Evolutionary conservation across 1,284 basidiomycete species (phyloP).

Genomic region (Malassezia vespertilionis): DNA sequence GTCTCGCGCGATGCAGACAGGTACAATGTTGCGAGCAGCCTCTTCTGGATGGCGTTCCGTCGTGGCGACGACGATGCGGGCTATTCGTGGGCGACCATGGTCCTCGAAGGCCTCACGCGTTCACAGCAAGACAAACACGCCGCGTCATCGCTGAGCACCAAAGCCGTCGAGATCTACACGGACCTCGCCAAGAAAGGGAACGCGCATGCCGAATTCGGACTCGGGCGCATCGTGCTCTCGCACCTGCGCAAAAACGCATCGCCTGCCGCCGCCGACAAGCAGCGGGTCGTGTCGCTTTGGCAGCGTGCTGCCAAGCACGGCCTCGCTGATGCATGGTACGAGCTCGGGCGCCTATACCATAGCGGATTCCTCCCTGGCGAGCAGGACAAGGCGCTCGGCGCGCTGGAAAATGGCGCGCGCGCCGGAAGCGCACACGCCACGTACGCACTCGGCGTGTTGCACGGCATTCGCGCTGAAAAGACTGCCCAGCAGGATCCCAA

Average conservation of each 20-base stretch:
- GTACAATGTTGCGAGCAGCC: background rate
- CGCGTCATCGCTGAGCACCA: too few species aligned
- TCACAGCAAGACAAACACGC: slow-evolving; percentile 16
- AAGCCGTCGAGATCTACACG: slow-evolving; percentile 23
- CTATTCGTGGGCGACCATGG: slow-evolving; percentile 35
- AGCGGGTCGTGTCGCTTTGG: slow-evolving; percentile 22
- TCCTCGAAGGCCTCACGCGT: slow-evolving; percentile 24
- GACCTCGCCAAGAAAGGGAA: slow-evolving; percentile 27
- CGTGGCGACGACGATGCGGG: slow-evolving; percentile 28
- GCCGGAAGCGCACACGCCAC: slow-evolving; percentile 15
- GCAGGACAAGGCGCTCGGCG: slow-evolving; percentile 13
- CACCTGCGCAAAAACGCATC: slow-evolving; percentile 15
- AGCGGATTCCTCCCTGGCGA: slow-evolving; percentile 21
- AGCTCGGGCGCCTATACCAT: slow-evolving; percentile 24
- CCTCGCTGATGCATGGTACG: slow-evolving; percentile 35
- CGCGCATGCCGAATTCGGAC: slow-evolving; percentile 23
- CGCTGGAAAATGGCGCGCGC: slow-evolving; percentile 26
- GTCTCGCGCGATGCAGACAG: background rate
- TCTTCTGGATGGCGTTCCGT: slow-evolving; percentile 9
- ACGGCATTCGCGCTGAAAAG: background rate
- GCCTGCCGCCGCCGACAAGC: slow-evolving; percentile 16
- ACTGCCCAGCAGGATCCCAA: slow-evolving; percentile 3
- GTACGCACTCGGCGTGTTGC: slow-evolving; percentile 11
- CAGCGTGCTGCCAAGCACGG: slow-evolving; percentile 27
- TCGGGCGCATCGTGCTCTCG: slow-evolving; percentile 26